Evolutionary conservation across 768 basidiomycete species (phyloP).

Genomic region (Boletus rubescentipes): DNA sequence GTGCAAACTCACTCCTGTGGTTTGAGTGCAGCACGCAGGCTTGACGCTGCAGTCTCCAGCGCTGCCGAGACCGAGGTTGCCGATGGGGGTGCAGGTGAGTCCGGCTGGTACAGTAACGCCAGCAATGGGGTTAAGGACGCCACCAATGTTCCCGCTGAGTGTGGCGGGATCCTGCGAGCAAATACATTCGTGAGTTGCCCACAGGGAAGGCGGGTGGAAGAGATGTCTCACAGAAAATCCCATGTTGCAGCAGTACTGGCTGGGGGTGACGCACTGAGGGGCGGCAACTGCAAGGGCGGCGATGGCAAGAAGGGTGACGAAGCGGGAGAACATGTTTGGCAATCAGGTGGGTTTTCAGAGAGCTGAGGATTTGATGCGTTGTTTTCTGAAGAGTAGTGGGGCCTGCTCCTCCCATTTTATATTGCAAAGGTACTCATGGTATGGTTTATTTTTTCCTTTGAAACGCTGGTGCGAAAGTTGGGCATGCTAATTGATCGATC

Average conservation of each 20-base stretch:
- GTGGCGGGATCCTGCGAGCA: not conserved
- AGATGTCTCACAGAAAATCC: not conserved
- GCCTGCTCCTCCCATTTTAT: no score
- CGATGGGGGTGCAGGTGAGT: no score
- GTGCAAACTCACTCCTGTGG: no score
- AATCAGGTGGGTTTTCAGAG: not conserved
- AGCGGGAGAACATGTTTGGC: conserved; percentile 8
- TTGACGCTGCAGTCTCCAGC: no score
- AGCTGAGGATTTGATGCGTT: not conserved
- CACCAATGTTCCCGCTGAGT: not conserved
- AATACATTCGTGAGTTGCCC: not conserved
- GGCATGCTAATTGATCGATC: no score
- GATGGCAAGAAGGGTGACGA: conserved; percentile 6
- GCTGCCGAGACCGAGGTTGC: no score
- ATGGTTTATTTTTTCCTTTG: no score
- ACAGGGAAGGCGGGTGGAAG: no score
- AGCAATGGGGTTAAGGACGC: not conserved
- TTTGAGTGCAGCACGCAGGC: no score
- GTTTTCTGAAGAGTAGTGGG: not conserved
- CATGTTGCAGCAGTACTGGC: not conserved
- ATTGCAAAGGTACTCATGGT: no score
- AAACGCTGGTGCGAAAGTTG: no score
- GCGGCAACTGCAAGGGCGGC: conserved; percentile 7
- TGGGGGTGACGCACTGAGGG: no score
- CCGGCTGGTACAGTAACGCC: not conserved